These are phyloP conservation scores for Polygonum aviculare DNA, from an alignment of 148 eudicot genomes.

Conservation along the genomic window DNA sequence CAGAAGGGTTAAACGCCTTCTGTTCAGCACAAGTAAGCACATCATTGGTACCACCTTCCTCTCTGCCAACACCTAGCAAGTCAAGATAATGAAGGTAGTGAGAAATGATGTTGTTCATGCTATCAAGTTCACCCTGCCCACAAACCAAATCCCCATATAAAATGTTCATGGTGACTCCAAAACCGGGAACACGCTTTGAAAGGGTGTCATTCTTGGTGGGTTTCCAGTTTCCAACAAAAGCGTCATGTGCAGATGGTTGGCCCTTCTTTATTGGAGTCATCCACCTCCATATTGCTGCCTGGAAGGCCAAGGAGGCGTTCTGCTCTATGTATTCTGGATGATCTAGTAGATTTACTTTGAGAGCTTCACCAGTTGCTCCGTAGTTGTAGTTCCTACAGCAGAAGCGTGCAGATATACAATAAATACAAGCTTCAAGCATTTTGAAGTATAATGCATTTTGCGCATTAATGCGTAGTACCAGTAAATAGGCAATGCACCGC, in stretches of 20 bases:
- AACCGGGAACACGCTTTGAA: slow-evolving; percentile 66
- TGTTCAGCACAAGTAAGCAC: slow-evolving; percentile 82
- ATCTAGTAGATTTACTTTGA: slow-evolving; percentile 58
- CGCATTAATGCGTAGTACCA: slow-evolving; percentile 34
- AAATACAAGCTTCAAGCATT: no score
- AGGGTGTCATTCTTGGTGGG: slow-evolving; percentile 86
- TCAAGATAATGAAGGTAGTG: slow-evolving; percentile 79
- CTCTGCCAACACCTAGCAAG: slow-evolving; percentile 78
- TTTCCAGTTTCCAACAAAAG: slow-evolving; percentile 74
- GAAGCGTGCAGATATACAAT: not conserved
- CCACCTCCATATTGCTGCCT: slow-evolving; percentile 83
- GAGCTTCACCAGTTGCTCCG: slow-evolving; percentile 58
- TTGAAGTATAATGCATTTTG: not conserved
- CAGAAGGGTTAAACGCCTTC: slow-evolving; percentile 50
- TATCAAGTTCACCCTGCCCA: slow-evolving; percentile 67
- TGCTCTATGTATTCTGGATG: slow-evolving; percentile 96
- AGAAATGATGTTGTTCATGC: slow-evolving; percentile 61
- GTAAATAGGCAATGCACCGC: slow-evolving; percentile 86
- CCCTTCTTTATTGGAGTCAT: slow-evolving; percentile 70
- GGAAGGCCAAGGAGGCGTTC: slow-evolving; percentile 85
- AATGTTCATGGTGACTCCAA: slow-evolving; percentile 82
- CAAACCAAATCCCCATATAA: slow-evolving; percentile 66
- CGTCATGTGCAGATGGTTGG: slow-evolving; percentile 80
- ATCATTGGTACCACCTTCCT: slow-evolving; percentile 54
- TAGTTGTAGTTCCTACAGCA: slow-evolving; percentile 76